phyloP scores from a whole-genome alignment of 352 stramenopile species.

The Phytophthora rubi region DNA sequence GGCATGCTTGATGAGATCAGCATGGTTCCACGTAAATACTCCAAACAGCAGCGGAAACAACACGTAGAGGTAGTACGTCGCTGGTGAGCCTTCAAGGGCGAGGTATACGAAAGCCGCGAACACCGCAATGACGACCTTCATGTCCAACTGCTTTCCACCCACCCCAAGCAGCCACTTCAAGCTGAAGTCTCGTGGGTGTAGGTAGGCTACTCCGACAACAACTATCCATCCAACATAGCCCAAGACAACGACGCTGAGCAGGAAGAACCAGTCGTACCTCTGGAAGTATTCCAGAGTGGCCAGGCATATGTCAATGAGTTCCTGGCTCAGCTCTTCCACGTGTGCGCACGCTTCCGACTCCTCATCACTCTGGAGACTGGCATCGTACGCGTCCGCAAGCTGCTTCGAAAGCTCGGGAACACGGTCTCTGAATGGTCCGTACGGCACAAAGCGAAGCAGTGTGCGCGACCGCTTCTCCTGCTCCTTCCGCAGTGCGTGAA shows the following conservation, averaged over 20 bases:
- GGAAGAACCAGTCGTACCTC: conserved; percentile 85
- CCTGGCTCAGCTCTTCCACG: conserved; percentile 63
- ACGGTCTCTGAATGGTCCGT: conserved; percentile 49
- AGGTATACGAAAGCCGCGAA: conserved; percentile 60
- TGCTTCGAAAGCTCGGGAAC: conserved; percentile 40
- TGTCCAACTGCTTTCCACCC: conserved; percentile 34
- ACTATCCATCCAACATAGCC: conserved; percentile 85
- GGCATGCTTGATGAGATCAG: conserved; percentile 28
- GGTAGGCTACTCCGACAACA: conserved; percentile 60
- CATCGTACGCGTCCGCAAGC: conserved; percentile 35
- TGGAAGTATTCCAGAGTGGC: conserved; percentile 81
- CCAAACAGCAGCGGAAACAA: conserved; percentile 75
- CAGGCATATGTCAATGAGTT: conserved; percentile 79
- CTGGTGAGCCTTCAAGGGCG: conserved; percentile 65
- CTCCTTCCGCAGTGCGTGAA: conserved; percentile 71
- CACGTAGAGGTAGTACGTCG: conserved; percentile 83
- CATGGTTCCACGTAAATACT: conserved; percentile 58
- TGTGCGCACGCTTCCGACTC: conserved; percentile 17
- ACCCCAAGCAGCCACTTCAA: conserved; percentile 38
- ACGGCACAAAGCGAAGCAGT: conserved; percentile 69
- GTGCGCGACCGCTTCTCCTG: conserved; percentile 68
- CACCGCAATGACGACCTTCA: conserved; percentile 26
- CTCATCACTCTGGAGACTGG: conserved; percentile 14
- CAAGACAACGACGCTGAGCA: conserved; percentile 74
- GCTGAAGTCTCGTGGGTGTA: conserved; percentile 48